Base-by-base conservation (phyloP, 768 basidiomycete species). In the Lactifluus subvellereus region DNA sequence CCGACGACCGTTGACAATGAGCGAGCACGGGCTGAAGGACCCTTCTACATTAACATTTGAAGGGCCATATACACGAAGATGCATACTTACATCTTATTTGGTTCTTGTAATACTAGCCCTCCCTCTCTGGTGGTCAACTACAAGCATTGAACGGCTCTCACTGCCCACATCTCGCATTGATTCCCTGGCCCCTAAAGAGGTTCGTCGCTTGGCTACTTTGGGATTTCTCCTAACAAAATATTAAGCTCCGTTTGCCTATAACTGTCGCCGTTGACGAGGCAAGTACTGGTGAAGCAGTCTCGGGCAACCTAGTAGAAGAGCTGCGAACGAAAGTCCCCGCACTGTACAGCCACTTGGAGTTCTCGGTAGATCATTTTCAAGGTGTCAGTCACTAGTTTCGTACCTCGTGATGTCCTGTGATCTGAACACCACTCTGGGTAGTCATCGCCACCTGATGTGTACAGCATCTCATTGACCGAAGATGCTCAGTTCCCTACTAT, bases 71-170 rank as follows among this genome's bases (percentile, higher is more conserved):
- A 58, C 27, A 30, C 79, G 88, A 35, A 77, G 86, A 66, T 74
- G 75, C 30, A 86, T 94, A 66, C 78, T 95, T 61, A 72, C 78
- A 4, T 82, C 89, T 0, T 97, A 95, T 73, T 94, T 94, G 84
- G 59, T 81, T 30, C 74, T 93, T 32, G 80, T 97, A 40, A 66
- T 96, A 38, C 75, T 92, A 7, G 88, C 87, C 1, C 62, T 95
- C 20, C 97, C 97, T 3, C 80, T 92, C 54, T 99, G 97, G 97
- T 98, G 94, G 93, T 80, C 79, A 55, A 87, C 89, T 32, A 98
- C 97, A 5, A 90, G 89, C 66, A 96, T 98, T 33, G 82, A 94
- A 70, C 84, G 95, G 32, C 79, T 88, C 14, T 77, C 86, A 0
- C 75, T 95, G 6, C 91, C 94, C 3, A 74, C 32, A 32, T 38